phyloP scores from a whole-genome alignment of 2,329 filamentous ascomycete species.

The Alternaria sp. region DNA sequence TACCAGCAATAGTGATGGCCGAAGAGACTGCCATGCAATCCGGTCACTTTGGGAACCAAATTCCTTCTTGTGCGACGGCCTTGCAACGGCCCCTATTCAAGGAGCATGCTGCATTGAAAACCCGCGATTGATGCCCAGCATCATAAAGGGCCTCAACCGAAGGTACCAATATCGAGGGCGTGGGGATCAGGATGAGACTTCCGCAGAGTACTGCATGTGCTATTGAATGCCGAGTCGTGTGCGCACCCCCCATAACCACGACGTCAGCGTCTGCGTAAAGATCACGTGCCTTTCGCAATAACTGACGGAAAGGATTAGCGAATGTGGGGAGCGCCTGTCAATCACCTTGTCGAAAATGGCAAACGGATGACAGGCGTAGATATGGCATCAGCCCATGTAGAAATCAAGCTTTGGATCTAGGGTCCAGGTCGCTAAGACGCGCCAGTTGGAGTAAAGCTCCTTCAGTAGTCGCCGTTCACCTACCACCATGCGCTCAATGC shows the following conservation, averaged over 20 bases:
- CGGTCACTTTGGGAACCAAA: not conserved
- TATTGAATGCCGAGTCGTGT: constrained; percentile 4
- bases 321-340: constrained; percentile 19
- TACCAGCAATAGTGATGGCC: not conserved
- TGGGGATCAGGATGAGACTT: not conserved
- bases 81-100: not conserved
- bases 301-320: constrained; percentile 23
- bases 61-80: not conserved
- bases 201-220: not conserved
- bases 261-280: not conserved
- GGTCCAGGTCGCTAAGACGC: constrained; percentile 29
- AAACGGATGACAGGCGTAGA: constrained; percentile 26
- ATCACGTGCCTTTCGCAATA: constrained; percentile 39
- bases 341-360: constrained; percentile 14
- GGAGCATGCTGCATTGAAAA: not conserved
- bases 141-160: not conserved
- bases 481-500: constrained; percentile 22
- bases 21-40: not conserved
- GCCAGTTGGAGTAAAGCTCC: constrained; percentile 19
- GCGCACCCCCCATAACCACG: not conserved
- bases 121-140: not conserved
- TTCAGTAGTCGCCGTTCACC: constrained; percentile 27
- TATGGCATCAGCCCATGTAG: constrained; percentile 18
- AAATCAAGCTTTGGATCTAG: constrained; percentile 22
- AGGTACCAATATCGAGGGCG: not conserved